Evolutionary conservation across 2,329 filamentous ascomycete species (phyloP).

Genomic region (Aschersonia sp.): DNA sequence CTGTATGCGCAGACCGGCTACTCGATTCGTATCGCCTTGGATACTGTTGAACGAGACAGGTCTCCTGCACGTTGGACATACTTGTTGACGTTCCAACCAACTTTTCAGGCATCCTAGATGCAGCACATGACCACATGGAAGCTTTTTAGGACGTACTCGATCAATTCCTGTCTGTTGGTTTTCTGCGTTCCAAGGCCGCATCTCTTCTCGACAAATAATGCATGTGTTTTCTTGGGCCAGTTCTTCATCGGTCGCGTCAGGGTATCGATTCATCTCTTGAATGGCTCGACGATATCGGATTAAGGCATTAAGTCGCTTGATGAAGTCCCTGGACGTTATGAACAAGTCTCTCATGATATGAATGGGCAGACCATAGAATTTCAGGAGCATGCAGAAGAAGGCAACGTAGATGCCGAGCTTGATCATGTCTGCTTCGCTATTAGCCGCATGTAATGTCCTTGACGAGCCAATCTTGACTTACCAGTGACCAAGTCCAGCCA

Average conservation of each 20-base stretch:
- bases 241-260: conserved; percentile 80
- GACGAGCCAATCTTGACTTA: conserved; percentile 23
- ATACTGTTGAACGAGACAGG: conserved; percentile 40
- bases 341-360: conserved; percentile 95
- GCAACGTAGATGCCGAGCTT: conserved; percentile 80
- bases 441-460: not conserved
- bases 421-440: conserved; percentile 51
- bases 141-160: conserved; percentile 78
- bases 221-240: conserved; percentile 79
- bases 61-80: conserved; percentile 84
- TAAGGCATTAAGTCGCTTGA: conserved; percentile 78
- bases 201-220: conserved; percentile 94
- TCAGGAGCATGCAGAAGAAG: conserved; percentile 87
- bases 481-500: conserved; percentile 73
- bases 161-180: conserved; percentile 59
- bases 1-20: conserved; percentile 16
- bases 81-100: conserved; percentile 94
- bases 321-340: conserved; percentile 82
- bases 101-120: conserved; percentile 91
- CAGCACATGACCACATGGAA: conserved; percentile 89
- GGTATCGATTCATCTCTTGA: conserved; percentile 86
- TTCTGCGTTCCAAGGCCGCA: conserved; percentile 59
- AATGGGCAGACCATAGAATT: conserved; percentile 89
- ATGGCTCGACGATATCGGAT: conserved; percentile 83
- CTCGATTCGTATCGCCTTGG: conserved; percentile 13